Conservation (phyloP, 768 basidiomycete genomes). For the Bullera alba region DNA sequence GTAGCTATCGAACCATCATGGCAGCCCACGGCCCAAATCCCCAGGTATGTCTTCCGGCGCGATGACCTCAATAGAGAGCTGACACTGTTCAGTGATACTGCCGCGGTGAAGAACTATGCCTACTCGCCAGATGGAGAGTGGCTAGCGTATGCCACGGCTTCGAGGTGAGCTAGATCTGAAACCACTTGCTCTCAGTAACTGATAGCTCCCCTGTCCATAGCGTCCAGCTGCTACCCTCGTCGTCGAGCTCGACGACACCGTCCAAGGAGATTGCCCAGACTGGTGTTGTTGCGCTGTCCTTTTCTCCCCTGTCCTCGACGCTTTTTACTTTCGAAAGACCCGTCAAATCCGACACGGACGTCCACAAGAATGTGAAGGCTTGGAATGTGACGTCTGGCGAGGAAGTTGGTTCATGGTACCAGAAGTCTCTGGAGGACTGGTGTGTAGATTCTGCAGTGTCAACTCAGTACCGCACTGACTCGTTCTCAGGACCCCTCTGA, state of each 20-base stretch:
- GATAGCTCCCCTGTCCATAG: constrained; percentile 4
- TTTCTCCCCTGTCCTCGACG: constrained; percentile 90
- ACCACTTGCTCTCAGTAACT: not conserved
- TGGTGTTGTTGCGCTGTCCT: constrained; percentile 73
- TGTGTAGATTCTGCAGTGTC: constrained; percentile 19
- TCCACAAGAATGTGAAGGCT: constrained; percentile 89
- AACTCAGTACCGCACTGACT: not conserved
- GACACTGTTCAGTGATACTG: constrained; percentile 24
- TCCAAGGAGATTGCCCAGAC: constrained; percentile 59
- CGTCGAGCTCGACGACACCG: constrained; percentile 68
- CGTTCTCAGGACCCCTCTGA: constrained; percentile 38
- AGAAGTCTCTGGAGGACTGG: constrained; percentile 89
- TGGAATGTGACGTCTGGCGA: constrained; percentile 80
- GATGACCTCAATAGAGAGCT: constrained; percentile 4
- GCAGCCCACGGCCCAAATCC: constrained; percentile 55
- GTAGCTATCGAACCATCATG: constrained; percentile 80
- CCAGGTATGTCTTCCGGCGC: constrained; percentile 36
- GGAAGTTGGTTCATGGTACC: constrained; percentile 77
- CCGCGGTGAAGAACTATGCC: constrained; percentile 62
- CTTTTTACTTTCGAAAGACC: constrained; percentile 94
- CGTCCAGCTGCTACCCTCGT: constrained; percentile 51
- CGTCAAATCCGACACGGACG: constrained; percentile 85
- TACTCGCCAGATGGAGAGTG: constrained; percentile 83
- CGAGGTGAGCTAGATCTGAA: constrained; percentile 53
- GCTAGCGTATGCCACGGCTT: constrained; percentile 74